Evolutionary conservation across 352 stramenopile species (phyloP).

Genomic region (Pythium aphanidermatum): DNA sequence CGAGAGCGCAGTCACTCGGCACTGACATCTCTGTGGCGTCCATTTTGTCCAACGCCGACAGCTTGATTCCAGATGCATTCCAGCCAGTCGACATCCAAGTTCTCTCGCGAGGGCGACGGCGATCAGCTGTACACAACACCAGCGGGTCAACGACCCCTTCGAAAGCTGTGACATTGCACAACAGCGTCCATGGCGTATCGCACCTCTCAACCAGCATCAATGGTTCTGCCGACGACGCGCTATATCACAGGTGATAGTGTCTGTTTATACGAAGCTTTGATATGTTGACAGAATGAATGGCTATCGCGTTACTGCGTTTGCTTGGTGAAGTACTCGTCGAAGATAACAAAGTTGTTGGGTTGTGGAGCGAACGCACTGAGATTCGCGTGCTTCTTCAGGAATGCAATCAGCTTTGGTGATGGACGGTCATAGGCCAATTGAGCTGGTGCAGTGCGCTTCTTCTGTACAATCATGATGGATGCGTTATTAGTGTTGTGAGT

Average conservation of each 20-base stretch:
- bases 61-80: constrained; percentile 25
- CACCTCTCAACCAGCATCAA: neutral
- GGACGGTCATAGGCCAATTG: constrained; percentile 73
- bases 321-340: constrained; percentile 73
- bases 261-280: too few relatives aligned
- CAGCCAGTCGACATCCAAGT: constrained; percentile 32
- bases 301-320: neutral
- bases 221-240: too few relatives aligned
- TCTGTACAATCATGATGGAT: neutral
- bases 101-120: constrained; percentile 16
- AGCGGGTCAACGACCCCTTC: constrained; percentile 15
- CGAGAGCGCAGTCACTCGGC: constrained; percentile 16
- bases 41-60: constrained; percentile 22
- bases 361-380: constrained; percentile 49
- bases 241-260: too few relatives aligned
- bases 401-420: constrained; percentile 74
- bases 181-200: neutral
- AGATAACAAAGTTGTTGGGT: constrained; percentile 85
- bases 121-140: constrained; percentile 13
- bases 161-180: constrained; percentile 6
- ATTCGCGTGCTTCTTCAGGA: constrained; percentile 61
- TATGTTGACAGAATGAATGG: too few relatives aligned
- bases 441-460: neutral
- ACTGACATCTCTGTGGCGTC: constrained; percentile 26
- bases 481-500: too few relatives aligned